Conservation (phyloP, 1,284 basidiomycete species). For the Abortiporus biennis region DNA sequence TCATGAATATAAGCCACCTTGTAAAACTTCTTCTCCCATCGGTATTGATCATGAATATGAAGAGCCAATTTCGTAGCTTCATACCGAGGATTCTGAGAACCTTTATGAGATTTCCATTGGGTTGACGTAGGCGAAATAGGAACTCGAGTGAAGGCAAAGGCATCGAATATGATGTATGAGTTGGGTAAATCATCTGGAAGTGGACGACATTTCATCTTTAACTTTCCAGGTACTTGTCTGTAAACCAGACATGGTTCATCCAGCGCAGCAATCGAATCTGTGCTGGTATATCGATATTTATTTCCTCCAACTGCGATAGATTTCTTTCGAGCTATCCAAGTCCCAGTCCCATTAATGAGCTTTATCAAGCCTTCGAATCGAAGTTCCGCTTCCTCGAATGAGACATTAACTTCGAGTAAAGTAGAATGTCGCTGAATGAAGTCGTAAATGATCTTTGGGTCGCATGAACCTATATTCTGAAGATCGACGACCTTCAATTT, state of each 20-base stretch:
- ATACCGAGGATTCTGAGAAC: slow-evolving; percentile 7
- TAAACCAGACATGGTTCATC: no score
- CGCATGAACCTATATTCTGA: background rate
- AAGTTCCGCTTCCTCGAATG: background rate
- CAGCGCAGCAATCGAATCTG: background rate
- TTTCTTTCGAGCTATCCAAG: background rate
- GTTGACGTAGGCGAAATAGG: slow-evolving; percentile 7
- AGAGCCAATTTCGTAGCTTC: slow-evolving; percentile 10
- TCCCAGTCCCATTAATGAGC: slow-evolving; percentile 10
- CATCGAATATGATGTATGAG: slow-evolving; percentile 3
- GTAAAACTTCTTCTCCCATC: background rate
- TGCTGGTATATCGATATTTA: background rate
- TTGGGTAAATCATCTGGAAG: slow-evolving; percentile 1
- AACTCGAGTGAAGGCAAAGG: slow-evolving; percentile 12
- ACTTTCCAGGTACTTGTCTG: no score
- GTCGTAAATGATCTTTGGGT: slow-evolving; percentile 1
- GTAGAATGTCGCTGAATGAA: slow-evolving; percentile 9
- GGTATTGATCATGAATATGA: background rate
- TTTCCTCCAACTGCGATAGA: no score
- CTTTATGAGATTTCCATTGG: slow-evolving; percentile 1
- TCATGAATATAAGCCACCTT: background rate
- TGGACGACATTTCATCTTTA: no score
- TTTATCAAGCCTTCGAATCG: slow-evolving; percentile 7
- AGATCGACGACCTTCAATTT: slow-evolving; percentile 6
- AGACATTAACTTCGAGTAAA: slow-evolving; percentile 7